Base-by-base conservation (phyloP, 148 eudicot genomes). In the Rhododendron ferrugineum region DNA sequence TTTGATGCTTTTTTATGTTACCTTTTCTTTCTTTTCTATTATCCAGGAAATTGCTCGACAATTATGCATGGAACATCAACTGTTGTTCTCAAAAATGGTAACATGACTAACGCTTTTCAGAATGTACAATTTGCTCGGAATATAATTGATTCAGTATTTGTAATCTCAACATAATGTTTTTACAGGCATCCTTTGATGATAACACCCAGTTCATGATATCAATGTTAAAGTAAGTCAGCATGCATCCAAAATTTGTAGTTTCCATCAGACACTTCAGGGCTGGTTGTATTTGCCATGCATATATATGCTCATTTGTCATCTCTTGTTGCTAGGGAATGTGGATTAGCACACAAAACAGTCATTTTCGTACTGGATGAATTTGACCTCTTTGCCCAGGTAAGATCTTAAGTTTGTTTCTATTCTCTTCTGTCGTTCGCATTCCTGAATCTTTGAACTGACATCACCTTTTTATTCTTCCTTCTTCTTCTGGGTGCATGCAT, bases 101-200 rank as follows among this genome's bases (percentile, higher is more conserved):
- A 88, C n/a, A 30, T 87, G 72, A 40, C 72, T 40, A 73, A 32
- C n/a, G 4, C 82, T 37, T 66, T 37, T 64, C 28, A 52, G 20
- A 28, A 20, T 87, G 23, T 74, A 54, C 74, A 80, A 79, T 88
- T 62, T 56, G 47, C 81, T 85, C 77, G 74, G 81, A 77, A 84
- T 46, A 46, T 82, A 10, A 64, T 42, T 82, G 32, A 60, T 30
- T 82, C 18, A 72, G 32, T 68, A 22, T 16, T 79, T 37, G 47
- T 83, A 46, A 74, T 85, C 36, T 87, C 34, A 83, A 49, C 40
- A 84, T 40, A 75, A 78, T 76, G 66, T 79, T 77, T 85, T 82
- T 86, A 75, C 91, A 97, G 99, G 99, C 98, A 79, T 95, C 99
- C 34, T 97, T 89, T 89, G 98, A 97, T 87, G 99, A 97, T 89